Conservation (phyloP, 1,284 basidiomycete genomes). For the Leccinum holopus region DNA sequence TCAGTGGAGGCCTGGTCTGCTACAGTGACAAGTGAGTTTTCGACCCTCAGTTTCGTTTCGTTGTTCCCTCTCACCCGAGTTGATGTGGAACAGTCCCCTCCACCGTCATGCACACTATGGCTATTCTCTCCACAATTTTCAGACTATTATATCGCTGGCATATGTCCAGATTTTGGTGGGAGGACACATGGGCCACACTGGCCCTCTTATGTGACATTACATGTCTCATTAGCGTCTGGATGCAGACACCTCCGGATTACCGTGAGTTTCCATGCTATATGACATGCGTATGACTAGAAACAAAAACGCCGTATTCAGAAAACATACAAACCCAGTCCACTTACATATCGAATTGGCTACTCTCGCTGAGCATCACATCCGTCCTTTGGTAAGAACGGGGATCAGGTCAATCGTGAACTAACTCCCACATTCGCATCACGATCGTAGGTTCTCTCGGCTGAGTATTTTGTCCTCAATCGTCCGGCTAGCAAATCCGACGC, state of each 20-base stretch:
- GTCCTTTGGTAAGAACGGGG: slow-evolving; percentile 20
- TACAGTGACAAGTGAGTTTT: slow-evolving; percentile 16
- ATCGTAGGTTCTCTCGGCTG: slow-evolving; percentile 25
- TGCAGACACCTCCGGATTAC: background rate
- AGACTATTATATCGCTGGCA: slow-evolving; percentile 25
- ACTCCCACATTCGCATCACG: background rate
- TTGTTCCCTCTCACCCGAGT: background rate
- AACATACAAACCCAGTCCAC: background rate
- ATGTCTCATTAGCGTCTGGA: slow-evolving; percentile 24
- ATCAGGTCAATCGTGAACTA: background rate
- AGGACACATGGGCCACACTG: slow-evolving; percentile 26
- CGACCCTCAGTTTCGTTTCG: background rate
- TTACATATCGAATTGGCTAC: slow-evolving; percentile 14
- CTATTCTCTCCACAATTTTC: slow-evolving; percentile 20
- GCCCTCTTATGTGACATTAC: slow-evolving; percentile 24
- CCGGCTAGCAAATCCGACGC: slow-evolving; percentile 20
- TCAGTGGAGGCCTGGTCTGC: slow-evolving; percentile 7
- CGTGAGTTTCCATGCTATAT: slow-evolving; percentile 10
- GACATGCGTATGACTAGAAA: background rate
- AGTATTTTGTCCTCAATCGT: slow-evolving; percentile 28
- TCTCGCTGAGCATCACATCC: slow-evolving; percentile 21
- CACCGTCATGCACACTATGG: slow-evolving; percentile 18
- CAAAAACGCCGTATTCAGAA: background rate
- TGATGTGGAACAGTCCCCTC: slow-evolving; percentile 18
- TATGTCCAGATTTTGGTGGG: slow-evolving; percentile 25